Evolutionary conservation across 2,329 filamentous ascomycete species (phyloP).

Genomic region (Aureobasidium sp.): DNA sequence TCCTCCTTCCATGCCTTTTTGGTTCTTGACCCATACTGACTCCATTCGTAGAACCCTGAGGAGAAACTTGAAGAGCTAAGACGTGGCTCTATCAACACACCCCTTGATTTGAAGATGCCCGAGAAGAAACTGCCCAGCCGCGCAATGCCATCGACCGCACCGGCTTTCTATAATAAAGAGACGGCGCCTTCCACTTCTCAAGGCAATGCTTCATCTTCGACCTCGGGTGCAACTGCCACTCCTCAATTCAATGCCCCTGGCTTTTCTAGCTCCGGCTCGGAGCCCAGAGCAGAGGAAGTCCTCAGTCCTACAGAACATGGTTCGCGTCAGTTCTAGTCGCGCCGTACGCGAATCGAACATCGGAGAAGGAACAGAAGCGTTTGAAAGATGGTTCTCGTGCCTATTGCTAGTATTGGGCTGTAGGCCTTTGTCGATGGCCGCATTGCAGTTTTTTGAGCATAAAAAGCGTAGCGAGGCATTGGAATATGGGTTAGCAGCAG

Average conservation of each 20-base stretch:
- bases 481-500: background rate
- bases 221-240: background rate
- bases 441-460: background rate
- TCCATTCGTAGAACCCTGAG: slow-evolving; percentile 36
- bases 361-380: background rate
- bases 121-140: slow-evolving; percentile 23
- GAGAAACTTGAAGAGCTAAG: slow-evolving; percentile 42
- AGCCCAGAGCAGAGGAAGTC: background rate
- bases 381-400: background rate
- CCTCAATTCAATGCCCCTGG: slow-evolving; percentile 6
- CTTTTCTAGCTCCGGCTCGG: background rate
- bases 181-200: background rate
- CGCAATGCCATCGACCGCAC: slow-evolving; percentile 24
- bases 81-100: slow-evolving; percentile 33
- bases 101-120: slow-evolving; percentile 26
- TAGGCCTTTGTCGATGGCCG: background rate
- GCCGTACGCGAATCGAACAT: background rate
- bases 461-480: slow-evolving; percentile 3
- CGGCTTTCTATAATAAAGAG: background rate
- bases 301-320: slow-evolving; percentile 15
- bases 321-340: slow-evolving; percentile 14
- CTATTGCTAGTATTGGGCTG: background rate
- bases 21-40: background rate
- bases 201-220: background rate
- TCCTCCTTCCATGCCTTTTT: background rate